Base-by-base conservation (phyloP, 2,329 filamentous ascomycete genomes). In the Clonostachys solani region DNA sequence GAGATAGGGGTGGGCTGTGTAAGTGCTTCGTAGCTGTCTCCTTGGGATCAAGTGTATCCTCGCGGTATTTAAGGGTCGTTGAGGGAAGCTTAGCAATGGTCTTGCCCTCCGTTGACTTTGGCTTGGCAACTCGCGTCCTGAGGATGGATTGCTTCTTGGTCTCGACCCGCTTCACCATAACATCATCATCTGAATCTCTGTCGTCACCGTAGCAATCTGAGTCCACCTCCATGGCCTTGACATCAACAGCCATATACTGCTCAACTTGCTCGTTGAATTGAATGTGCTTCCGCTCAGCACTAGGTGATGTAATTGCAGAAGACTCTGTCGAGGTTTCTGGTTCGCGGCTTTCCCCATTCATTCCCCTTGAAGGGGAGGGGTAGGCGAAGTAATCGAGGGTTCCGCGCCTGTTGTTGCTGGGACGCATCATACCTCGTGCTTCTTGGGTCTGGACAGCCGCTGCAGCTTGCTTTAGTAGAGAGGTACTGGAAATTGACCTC, bases 231-330 rank as follows among this genome's bases (percentile, higher is more conserved):
- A 86, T 84, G 53, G 87, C 83, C 68, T 95, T 95, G 56, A 83
- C 79, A 34, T 97, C 92, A 34, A 99, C 82, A 8, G 94, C 94
- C 54, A 96, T 96, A 63, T 92, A 96, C 63, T 97, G 92, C 63
- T 92, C 86, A 3, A 99, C 94, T 68, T 92, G 88, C 61, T 96
- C 89, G 61, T 96, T 94, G 65, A 99, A 99, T 60, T 95, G 89
- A 54, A 99, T 97, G 63, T 95, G 92, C 50, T 85, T 91, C 59
- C 83, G 80, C 58, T 87, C 85, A 8, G 80, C 66, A 71, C 81
- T 68, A 49, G 90, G 67, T 61, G 84, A 75, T 66, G 74, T 57
- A 12, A 81, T 54, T 15, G 86, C 87, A 1, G 91, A 95, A 0
- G 87, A 87, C 7, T 81, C 77, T 12, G 77, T 75, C 29, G 42